Conservation (phyloP, 768 basidiomycete genomes). For the Strobilomyces confusus region DNA sequence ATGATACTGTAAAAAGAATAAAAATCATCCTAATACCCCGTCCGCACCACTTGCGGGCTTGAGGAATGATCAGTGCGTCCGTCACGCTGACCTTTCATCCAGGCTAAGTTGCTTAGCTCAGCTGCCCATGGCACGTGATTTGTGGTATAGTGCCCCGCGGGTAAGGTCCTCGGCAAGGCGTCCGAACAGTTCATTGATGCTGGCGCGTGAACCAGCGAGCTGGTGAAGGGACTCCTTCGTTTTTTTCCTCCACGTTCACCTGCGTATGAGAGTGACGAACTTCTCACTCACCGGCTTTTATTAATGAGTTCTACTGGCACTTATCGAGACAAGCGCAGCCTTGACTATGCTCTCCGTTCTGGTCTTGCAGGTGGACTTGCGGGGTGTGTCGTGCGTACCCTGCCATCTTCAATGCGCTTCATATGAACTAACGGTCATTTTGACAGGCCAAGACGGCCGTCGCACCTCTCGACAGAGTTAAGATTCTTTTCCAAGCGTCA, state of each 20-base stretch:
- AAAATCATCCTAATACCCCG: no score
- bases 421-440: conserved; percentile 3
- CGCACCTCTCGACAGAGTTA: conserved; percentile 95
- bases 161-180: conserved; percentile 13
- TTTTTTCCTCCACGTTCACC: not conserved
- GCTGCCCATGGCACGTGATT: conserved; percentile 8
- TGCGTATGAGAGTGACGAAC: conserved; percentile 10
- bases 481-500: conserved; percentile 97
- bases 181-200: not conserved
- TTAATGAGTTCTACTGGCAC: conserved; percentile 34
- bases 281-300: conserved; percentile 2
- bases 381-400: conserved; percentile 77
- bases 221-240: not conserved
- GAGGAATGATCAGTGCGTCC: no score
- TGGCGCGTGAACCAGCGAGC: not conserved
- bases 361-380: conserved; percentile 92
- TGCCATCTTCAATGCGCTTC: not conserved
- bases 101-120: no score
- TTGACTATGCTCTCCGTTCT: conserved; percentile 68
- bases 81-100: no score
- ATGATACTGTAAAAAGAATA: no score
- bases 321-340: conserved; percentile 49
- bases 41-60: no score
- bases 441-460: conserved; percentile 87
- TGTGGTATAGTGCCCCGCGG: not conserved